These are phyloP conservation scores for Citrullus amarus DNA, from an alignment of 306 rosid species.

Conservation along the genomic window DNA sequence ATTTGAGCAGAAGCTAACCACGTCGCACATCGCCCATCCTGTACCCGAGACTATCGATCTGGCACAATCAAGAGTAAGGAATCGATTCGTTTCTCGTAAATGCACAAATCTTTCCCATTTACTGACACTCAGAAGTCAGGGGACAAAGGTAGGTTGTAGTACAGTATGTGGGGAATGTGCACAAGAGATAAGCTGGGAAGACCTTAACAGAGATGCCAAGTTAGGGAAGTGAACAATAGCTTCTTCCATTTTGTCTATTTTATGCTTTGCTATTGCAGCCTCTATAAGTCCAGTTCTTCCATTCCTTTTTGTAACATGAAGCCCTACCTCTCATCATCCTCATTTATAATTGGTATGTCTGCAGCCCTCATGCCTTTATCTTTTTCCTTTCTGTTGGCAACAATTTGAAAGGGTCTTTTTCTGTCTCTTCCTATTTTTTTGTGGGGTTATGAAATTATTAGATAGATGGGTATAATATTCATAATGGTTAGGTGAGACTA, in stretches of 20 bases:
- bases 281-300: conserved; percentile 4
- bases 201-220: conserved; percentile 33
- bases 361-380: not conserved
- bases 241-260: conserved; percentile 11
- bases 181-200: conserved; percentile 80
- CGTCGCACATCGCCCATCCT: conserved; percentile 11
- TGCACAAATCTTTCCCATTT: conserved; percentile 79
- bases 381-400: not conserved
- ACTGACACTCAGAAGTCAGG: conserved; percentile 87
- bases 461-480: not conserved
- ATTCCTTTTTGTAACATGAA: conserved; percentile 12
- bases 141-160: conserved; percentile 55
- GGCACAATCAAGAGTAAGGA: conserved; percentile 24
- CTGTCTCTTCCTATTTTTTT: not conserved
- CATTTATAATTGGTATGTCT: not conserved
- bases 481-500: not conserved
- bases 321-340: not conserved
- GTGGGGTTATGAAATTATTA: not conserved
- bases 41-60: conserved; percentile 16
- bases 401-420: not conserved
- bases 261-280: not conserved
- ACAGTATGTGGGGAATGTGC: conserved; percentile 95
- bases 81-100: conserved; percentile 36
- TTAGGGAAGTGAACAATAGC: conserved; percentile 10
- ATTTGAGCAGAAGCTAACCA: conserved; percentile 30